A percentile compares a stretch with the other conserved stretches of the same genome.
These are phyloP conservation scores for Beauveria rudraprayagi DNA, from an alignment of 2,329 filamentous ascomycete species.

Conservation along the genomic window DNA sequence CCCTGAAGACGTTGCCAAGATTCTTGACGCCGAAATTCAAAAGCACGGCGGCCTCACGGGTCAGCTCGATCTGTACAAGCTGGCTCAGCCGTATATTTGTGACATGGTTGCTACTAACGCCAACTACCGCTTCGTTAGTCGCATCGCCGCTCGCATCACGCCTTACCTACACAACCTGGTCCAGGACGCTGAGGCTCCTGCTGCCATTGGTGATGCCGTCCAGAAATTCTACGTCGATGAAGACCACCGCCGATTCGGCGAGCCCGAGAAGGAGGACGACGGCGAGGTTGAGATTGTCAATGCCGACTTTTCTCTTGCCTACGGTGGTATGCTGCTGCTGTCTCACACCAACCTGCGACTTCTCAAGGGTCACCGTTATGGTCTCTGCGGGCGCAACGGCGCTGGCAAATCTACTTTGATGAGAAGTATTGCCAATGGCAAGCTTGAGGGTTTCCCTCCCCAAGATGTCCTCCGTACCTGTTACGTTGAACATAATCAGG, in stretches of 20 bases:
- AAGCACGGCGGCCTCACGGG: conserved; percentile 54
- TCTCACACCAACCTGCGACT: conserved; percentile 93
- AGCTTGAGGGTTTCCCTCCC: conserved; percentile 91
- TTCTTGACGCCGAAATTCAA: conserved; percentile 70
- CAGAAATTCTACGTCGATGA: conserved; percentile 73
- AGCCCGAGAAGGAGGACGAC: conserved; percentile 78
- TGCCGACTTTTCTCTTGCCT: conserved; percentile 92
- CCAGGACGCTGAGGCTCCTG: conserved; percentile 48
- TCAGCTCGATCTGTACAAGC: conserved; percentile 55
- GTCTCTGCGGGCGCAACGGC: conserved; percentile 93
- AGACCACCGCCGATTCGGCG: conserved; percentile 79
- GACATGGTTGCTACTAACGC: conserved; percentile 83
- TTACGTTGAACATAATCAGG: conserved; percentile 99
- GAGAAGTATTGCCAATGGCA: conserved; percentile 90
- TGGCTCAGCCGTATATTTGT: conserved; percentile 65
- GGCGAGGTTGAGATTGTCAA: conserved; percentile 96
- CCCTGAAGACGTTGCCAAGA: conserved; percentile 63
- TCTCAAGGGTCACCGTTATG: conserved; percentile 93
- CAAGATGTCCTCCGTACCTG: conserved; percentile 90
- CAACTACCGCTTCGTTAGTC: conserved; percentile 69
- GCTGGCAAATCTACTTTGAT: conserved; percentile 98
- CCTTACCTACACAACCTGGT: conserved; percentile 72
- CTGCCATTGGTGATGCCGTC: conserved; percentile 63
- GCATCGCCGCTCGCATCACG: conserved; percentile 59
- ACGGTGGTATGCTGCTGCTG: conserved; percentile 93